phyloP scores from a whole-genome alignment of 1,139 yeast species.

The Meyerozyma sp. region DNA sequence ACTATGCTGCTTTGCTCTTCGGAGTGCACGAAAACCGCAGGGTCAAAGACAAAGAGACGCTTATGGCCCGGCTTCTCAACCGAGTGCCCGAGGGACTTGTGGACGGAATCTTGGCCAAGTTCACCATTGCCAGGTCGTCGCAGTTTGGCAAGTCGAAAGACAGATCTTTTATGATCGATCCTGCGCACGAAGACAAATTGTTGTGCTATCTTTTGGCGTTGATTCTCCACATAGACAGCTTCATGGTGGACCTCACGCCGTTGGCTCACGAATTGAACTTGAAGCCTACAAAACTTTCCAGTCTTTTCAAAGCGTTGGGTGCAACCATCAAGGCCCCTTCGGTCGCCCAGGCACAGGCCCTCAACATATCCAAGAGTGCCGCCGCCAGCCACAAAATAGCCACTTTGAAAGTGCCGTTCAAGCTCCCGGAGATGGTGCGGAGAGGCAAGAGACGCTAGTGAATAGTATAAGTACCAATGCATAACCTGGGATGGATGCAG shows the following conservation, averaged over 20 bases:
- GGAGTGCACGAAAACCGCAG: conserved; percentile 78
- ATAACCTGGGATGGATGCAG: background rate
- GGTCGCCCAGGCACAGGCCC: conserved; percentile 77
- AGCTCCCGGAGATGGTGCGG: conserved; percentile 77
- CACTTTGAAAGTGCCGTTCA: conserved; percentile 79
- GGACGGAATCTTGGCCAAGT: conserved; percentile 69
- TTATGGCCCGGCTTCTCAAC: conserved; percentile 54
- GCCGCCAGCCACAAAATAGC: conserved; percentile 77
- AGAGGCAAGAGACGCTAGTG: conserved; percentile 40
- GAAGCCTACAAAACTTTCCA: conserved; percentile 69
- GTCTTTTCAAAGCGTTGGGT: conserved; percentile 76
- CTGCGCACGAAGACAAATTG: conserved; percentile 80
- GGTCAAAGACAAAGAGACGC: conserved; percentile 50
- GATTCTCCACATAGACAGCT: conserved; percentile 71
- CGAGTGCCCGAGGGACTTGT: conserved; percentile 68
- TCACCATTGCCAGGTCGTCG: conserved; percentile 61
- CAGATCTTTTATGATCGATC: conserved; percentile 72
- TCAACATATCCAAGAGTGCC: conserved; percentile 65
- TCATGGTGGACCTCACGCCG: conserved; percentile 70
- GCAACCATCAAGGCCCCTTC: conserved; percentile 72
- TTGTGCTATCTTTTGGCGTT: conserved; percentile 73
- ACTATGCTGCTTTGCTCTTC: conserved; percentile 71
- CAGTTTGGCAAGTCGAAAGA: conserved; percentile 70
- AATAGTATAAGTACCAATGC: background rate
- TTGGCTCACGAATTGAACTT: conserved; percentile 80